Base-by-base conservation (phyloP, 1,284 basidiomycete genomes). In the Trichosporon ovoides region DNA sequence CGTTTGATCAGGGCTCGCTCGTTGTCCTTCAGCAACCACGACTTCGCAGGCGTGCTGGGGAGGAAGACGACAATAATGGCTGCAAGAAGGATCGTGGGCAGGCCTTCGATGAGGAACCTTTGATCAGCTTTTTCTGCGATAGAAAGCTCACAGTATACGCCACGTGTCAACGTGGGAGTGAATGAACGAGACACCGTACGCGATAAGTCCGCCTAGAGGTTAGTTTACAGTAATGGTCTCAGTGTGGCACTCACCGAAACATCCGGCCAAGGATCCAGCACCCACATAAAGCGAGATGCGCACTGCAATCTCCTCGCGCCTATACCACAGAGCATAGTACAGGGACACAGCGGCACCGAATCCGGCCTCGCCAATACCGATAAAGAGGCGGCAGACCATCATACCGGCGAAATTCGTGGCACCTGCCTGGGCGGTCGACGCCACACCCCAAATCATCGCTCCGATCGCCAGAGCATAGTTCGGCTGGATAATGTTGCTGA, bases 31-130 rank as follows among this genome's bases (percentile, higher is more conserved):
- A 60, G 12, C 19, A 34, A 87, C 0, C 72, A 73, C 0, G 88
- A 87, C 16, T 83, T 85, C 68, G 91, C 87, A 0, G 89, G 90
- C 20, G 88, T 80, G 57, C 85, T 81, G 0, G 90, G 89, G 0
- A 92, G 78, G 56, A 85, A 75, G 58, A 84, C 79, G 58, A 86
- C 73, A 2, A 86, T 82, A 19, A 84, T 24, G 11, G 87, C 28
- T 1, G 87, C 89, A 18, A 91, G 78, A 1, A 87, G 19, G 9
- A 91, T 36, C 2, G 46, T 31, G 14, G 55, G 55, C 12, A 56
- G 38, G 12, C 55, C 59, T 55, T 60, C 55, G 33, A 56, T 56
- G 13, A 60, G 28, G 55, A 56, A 56, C 5, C 28, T 31, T 31
- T 4, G 9, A 9, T 31, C 28, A 31, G 36, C 14, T 14, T 4